A percentile compares a stretch with the other conserved stretches of the same genome.
Evolutionary conservation across 306 rosid genomes (phyloP).

Genomic region (Hylodesmum podocarpum): DNA sequence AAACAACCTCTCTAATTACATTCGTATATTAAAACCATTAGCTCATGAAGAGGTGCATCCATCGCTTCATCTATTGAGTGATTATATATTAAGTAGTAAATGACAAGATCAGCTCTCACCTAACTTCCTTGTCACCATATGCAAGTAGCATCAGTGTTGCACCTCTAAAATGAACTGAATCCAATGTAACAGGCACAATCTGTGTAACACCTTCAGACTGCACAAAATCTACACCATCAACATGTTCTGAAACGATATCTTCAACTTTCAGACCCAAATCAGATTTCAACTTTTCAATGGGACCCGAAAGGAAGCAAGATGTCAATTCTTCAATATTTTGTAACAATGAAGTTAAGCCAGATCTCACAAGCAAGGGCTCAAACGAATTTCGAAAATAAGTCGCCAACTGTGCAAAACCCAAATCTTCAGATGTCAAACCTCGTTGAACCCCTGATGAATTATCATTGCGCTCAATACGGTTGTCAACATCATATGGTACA

Average conservation of each 20-base stretch:
- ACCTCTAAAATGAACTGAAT: slow-evolving; percentile 81
- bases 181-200: slow-evolving; percentile 66
- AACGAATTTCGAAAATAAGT: slow-evolving; percentile 40
- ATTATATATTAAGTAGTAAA: slow-evolving; percentile 23
- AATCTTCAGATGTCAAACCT: slow-evolving; percentile 41
- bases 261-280: slow-evolving; percentile 50
- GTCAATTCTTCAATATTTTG: slow-evolving; percentile 49
- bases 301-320: slow-evolving; percentile 39
- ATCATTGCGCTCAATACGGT: slow-evolving; percentile 30
- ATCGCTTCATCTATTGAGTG: slow-evolving; percentile 22
- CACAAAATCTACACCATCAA: slow-evolving; percentile 46
- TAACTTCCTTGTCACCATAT: slow-evolving; percentile 86
- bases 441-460: slow-evolving; percentile 27
- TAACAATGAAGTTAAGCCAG: slow-evolving; percentile 42
- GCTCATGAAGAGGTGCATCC: slow-evolving; percentile 1
- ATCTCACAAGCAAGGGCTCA: slow-evolving; percentile 46
- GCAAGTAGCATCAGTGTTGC: slow-evolving; percentile 91
- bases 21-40: not conserved
- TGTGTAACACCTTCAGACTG: slow-evolving; percentile 58
- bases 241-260: slow-evolving; percentile 59
- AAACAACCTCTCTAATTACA: not conserved
- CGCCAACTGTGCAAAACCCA: slow-evolving; percentile 32
- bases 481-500: slow-evolving; percentile 32
- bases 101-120: slow-evolving; percentile 53
- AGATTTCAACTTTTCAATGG: slow-evolving; percentile 55